phyloP scores from a whole-genome alignment of 331 rosid species.

The Cucumis variabilis region DNA sequence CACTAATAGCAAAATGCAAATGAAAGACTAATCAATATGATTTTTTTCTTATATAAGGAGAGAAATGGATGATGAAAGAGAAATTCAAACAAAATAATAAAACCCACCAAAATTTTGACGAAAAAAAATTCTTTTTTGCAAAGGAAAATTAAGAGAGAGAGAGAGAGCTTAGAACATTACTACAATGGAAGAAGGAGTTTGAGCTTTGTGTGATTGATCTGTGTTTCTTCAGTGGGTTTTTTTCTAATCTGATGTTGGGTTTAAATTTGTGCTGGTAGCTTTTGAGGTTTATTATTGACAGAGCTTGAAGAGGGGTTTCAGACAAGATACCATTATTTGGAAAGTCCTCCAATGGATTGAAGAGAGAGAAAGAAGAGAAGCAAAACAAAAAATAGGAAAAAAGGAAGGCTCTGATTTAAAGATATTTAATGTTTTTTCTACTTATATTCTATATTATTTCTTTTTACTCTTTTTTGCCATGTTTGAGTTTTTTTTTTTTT shows the following conservation, averaged over 20 bases:
- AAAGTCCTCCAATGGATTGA: slow-evolving; percentile 18
- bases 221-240: neutral
- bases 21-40: neutral
- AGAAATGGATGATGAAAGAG: neutral
- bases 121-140: neutral
- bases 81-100: neutral
- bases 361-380: neutral
- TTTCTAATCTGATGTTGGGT: too few species aligned
- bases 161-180: slow-evolving; percentile 11
- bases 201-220: too few species aligned
- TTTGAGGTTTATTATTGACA: slow-evolving; percentile 21
- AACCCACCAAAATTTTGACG: neutral
- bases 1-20: slow-evolving; percentile 12
- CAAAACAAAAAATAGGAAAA: too few species aligned
- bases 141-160: neutral
- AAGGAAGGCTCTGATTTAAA: slow-evolving; percentile 12
- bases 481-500: neutral
- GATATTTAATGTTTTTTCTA: neutral
- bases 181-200: neutral
- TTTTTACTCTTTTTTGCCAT: neutral
- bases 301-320: neutral
- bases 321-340: slow-evolving; percentile 29
- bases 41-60: neutral
- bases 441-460: neutral
- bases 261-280: neutral